Percentiles rank a stretch among this genome's conserved stretches.
These are phyloP conservation scores for Eimeria acervulina DNA, from an alignment of 169 alveolate genomes.

Conservation along the genomic window DNA sequence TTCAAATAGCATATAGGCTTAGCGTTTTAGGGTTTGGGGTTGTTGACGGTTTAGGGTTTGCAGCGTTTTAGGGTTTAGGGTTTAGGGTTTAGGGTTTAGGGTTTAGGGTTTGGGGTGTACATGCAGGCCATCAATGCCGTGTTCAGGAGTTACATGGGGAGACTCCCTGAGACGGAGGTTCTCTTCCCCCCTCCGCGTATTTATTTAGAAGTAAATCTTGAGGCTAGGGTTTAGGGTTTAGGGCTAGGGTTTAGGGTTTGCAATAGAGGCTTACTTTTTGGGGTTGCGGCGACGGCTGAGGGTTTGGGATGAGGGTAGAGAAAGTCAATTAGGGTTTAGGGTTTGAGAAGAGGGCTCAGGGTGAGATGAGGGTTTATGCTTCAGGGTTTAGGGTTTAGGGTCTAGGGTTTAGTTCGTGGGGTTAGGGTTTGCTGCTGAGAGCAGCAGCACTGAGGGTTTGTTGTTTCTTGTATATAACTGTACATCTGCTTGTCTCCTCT, in stretches of 20 bases:
- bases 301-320: background rate
- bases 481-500: too few species aligned
- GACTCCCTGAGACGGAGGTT: background rate
- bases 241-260: background rate
- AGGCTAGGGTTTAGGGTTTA: background rate
- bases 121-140: background rate
- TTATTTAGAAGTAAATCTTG: background rate
- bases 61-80: background rate
- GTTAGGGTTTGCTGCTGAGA: too few species aligned
- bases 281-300: background rate
- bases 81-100: too few species aligned
- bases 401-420: background rate
- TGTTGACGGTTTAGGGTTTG: background rate
- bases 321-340: background rate
- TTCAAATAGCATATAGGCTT: background rate
- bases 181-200: background rate
- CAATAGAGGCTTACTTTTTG: too few species aligned
- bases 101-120: background rate
- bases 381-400: background rate
- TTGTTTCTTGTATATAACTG: too few species aligned
- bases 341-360: background rate
- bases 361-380: too few species aligned
- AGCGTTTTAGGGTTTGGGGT: background rate
- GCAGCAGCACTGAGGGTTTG: too few species aligned
- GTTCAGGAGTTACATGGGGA: constrained; percentile 8